Conservation (phyloP, 805 yeast genomes). For the Nakazawaea peltata region DNA sequence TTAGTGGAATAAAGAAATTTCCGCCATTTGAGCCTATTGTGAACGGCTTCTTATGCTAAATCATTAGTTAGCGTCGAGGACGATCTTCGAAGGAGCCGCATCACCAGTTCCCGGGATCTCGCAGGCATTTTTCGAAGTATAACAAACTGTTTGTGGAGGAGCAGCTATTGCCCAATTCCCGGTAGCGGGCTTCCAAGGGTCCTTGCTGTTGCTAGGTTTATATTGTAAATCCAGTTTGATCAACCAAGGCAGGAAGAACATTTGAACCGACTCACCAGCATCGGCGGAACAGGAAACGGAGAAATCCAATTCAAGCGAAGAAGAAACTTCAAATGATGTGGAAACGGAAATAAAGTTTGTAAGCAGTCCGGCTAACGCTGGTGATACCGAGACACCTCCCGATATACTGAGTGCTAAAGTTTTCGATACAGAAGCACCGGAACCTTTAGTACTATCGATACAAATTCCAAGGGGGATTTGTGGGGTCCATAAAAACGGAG, state of each 20-base stretch:
- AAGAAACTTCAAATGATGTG: background rate
- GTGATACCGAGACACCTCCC: conserved; percentile 2
- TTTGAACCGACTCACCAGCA: conserved; percentile 9
- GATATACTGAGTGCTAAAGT: background rate
- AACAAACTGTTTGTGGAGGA: conserved; percentile 7
- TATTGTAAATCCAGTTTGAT: background rate
- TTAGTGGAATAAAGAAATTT: too few relatives aligned
- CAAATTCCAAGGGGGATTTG: conserved; percentile 6
- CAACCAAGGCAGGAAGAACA: conserved; percentile 8
- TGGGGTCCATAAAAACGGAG: conserved; percentile 1
- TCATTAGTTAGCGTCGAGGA: too few relatives aligned
- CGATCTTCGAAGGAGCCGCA: too few relatives aligned
- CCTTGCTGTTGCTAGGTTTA: background rate
- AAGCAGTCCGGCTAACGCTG: conserved; percentile 2
- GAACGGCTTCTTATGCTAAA: too few relatives aligned
- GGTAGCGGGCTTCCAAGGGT: background rate
- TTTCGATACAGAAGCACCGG: conserved; percentile 7
- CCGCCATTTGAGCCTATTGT: too few relatives aligned
- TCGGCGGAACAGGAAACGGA: conserved; percentile 5
- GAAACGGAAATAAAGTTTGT: background rate
- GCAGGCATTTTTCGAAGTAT: conserved; percentile 3
- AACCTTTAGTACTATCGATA: conserved; percentile 5
- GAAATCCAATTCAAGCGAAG: conserved; percentile 1
- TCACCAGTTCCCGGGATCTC: conserved; percentile 1
- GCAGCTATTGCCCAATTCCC: conserved; percentile 8